Percentiles rank a stretch among this genome's conserved stretches.
phyloP scores from a whole-genome alignment of 371 early-diverging fungal species.

The Globomyces sp. region DNA sequence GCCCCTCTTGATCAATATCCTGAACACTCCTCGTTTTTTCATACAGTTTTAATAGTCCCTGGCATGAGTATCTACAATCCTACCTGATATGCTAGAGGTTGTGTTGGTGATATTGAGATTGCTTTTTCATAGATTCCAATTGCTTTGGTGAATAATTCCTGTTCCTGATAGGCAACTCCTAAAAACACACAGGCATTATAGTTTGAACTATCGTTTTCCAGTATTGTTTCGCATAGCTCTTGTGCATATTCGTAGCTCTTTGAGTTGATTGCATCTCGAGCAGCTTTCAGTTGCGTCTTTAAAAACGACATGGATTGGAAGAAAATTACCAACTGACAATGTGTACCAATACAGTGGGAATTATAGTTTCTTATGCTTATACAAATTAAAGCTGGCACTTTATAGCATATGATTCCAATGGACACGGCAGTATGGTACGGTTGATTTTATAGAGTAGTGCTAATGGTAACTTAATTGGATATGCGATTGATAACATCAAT shows the following conservation, averaged over 20 bases:
- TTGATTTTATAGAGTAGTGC: too few relatives aligned
- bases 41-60: conserved; percentile 48
- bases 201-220: conserved; percentile 70
- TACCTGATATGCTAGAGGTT: conserved; percentile 79
- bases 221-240: conserved; percentile 64
- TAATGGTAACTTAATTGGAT: too few relatives aligned
- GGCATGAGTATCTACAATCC: neutral
- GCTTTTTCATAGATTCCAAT: conserved; percentile 70
- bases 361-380: too few relatives aligned
- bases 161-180: conserved; percentile 72
- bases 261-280: conserved; percentile 68
- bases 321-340: too few relatives aligned
- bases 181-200: conserved; percentile 82
- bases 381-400: too few relatives aligned
- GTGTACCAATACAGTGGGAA: too few relatives aligned
- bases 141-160: conserved; percentile 62
- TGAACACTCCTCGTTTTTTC: conserved; percentile 53
- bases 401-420: too few relatives aligned
- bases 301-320: conserved; percentile 40
- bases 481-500: too few relatives aligned
- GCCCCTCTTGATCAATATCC: conserved; percentile 42
- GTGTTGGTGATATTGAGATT: conserved; percentile 56
- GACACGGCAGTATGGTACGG: too few relatives aligned
- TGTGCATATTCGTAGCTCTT: conserved; percentile 75
- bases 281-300: conserved; percentile 72